Percentiles rank a stretch among this genome's conserved stretches.
Conservation (phyloP, 140 eudicot genomes). For the Erigeron philadelphicus region DNA sequence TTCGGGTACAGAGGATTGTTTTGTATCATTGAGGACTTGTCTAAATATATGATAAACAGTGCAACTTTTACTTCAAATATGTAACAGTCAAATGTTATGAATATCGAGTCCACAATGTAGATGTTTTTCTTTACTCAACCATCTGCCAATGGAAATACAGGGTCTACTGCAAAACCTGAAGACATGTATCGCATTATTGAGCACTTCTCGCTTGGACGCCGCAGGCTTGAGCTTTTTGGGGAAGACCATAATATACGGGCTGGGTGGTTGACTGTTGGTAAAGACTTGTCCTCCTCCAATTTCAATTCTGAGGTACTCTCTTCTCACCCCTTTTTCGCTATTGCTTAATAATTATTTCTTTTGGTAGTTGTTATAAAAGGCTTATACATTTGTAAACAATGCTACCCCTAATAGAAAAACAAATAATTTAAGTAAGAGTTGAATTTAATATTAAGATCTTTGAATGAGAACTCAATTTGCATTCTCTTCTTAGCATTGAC, state of each 20-base stretch:
- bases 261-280: constrained; percentile 96
- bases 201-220: constrained; percentile 93
- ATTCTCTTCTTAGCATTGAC: neutral
- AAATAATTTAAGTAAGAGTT: constrained; percentile 12
- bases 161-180: constrained; percentile 96
- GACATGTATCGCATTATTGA: constrained; percentile 94
- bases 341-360: neutral
- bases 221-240: constrained; percentile 94
- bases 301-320: constrained; percentile 63
- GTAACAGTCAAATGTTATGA: neutral
- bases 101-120: neutral
- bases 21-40: neutral
- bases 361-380: neutral
- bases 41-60: neutral
- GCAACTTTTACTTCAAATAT: neutral
- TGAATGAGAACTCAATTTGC: neutral
- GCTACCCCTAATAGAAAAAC: neutral
- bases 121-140: constrained; percentile 5
- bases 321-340: neutral
- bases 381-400: neutral
- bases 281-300: constrained; percentile 82
- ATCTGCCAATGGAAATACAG: constrained; percentile 34
- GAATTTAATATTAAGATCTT: constrained; percentile 10
- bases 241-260: constrained; percentile 93
- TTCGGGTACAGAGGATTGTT: neutral